Evolutionary conservation across 2,329 filamentous ascomycete species (phyloP), one percentile per base, ranked within the genome.

Genomic region (Sclerotinia glacialis): DNA sequence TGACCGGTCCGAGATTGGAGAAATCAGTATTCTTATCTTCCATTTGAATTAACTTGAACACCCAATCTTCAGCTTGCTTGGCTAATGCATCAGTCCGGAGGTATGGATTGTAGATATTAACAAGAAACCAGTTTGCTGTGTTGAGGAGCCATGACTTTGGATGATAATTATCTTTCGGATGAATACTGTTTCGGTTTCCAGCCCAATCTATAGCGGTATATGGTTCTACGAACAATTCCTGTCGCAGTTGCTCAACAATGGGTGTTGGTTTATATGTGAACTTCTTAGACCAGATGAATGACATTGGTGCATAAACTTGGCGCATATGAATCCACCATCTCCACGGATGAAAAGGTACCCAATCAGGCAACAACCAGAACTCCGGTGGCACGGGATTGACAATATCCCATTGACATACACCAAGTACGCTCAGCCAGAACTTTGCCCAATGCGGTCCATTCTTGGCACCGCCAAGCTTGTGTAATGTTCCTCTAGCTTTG

Each of bases 251-350:
- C 28, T 85, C 85, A 62, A 90, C 91, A 2, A 96, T 77, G 5
- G 89, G 85, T 50, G 91, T 94, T 71, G 90, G 83, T 21, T 92
- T 90, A 71, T 89, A 90, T 37, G 83, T 84, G 87, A 92, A 97
- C 70, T 83, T 83, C 80, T 90, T 92, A 0, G 93, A 96, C 81
- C 90, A 97, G 52, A 98, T 78, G 75, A 90, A 97, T 0, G 90
- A 88, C 92, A 98, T 97, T 6, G 93, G 90, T 59, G 97, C 77
- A 74, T 94, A 97, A n/a, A 99, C 93, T 78, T 91, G 88, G n/a
- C 95, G 92, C 78, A 97, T 97, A 74, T 99, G 95, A 74, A 98
- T 91, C 94, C 93, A 97, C 93, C 94, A 97, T 71, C 92, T 83
- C 92, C 93, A 96, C 0, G 94, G 94, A 6, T 92, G 88, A 74